phyloP scores from a whole-genome alignment of 2,329 filamentous ascomycete species.

The Daldinia sp. region DNA sequence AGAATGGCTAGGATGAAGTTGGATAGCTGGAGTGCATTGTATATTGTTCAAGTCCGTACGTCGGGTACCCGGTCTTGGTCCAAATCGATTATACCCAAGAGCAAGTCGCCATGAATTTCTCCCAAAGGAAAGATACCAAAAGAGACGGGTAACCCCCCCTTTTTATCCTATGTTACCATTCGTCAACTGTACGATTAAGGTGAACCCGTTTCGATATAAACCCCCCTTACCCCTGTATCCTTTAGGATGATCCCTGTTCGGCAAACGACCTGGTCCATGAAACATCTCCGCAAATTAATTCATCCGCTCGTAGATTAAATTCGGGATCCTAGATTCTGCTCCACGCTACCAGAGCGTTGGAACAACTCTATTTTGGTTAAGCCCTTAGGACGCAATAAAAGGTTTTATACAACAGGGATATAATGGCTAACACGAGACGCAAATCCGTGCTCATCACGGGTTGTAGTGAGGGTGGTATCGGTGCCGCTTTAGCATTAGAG shows the following conservation, averaged over 20 bases:
- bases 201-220: too few species aligned
- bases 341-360: not conserved
- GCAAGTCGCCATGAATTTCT: too few species aligned
- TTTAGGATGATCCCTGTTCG: not conserved
- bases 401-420: not conserved
- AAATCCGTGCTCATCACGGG: constrained; percentile 47
- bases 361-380: not conserved
- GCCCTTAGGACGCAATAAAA: not conserved
- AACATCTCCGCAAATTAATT: not conserved
- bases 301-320: not conserved
- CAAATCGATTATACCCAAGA: too few species aligned
- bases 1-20: constrained; percentile 9
- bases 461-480: constrained; percentile 47
- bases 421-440: constrained; percentile 23
- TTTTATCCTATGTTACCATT: too few species aligned
- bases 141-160: too few species aligned
- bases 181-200: too few species aligned
- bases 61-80: not conserved
- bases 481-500: constrained; percentile 45
- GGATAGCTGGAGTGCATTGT: too few species aligned
- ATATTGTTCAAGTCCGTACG: not conserved
- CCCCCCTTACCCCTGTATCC: not conserved
- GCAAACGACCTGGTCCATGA: not conserved
- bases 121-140: too few species aligned
- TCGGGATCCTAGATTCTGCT: not conserved